Evolutionary conservation across 2,329 filamentous ascomycete species (phyloP).

Genomic region (Calonectria multiphialidica): DNA sequence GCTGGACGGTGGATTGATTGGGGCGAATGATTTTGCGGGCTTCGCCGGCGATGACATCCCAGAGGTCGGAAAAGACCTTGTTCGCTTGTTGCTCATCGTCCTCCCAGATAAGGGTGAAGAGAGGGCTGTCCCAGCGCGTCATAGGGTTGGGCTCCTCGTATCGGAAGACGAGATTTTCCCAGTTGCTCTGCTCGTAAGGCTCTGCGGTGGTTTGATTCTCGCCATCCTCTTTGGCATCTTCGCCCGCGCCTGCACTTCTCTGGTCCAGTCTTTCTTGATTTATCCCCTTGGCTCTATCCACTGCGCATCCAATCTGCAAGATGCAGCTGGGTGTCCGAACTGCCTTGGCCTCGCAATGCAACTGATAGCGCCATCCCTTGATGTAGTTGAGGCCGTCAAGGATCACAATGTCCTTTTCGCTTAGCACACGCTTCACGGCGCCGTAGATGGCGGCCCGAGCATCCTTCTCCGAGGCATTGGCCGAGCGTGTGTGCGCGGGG

Average conservation of each 20-base stretch:
- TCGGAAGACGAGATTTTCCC: constrained; percentile 84
- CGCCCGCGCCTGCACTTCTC: constrained; percentile 19
- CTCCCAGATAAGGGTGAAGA: constrained; percentile 84
- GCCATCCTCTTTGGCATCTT: neutral
- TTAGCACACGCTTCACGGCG: constrained; percentile 82
- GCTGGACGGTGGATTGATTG: constrained; percentile 80
- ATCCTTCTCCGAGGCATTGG: constrained; percentile 84
- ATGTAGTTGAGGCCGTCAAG: constrained; percentile 89
- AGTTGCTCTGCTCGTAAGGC: constrained; percentile 69
- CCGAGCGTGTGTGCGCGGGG: constrained; percentile 73
- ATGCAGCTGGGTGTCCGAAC: constrained; percentile 81
- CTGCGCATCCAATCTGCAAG: constrained; percentile 71
- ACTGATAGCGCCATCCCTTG: constrained; percentile 89
- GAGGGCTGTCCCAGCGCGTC: constrained; percentile 85
- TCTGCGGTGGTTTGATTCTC: constrained; percentile 44
- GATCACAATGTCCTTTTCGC: constrained; percentile 80
- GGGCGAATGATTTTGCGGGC: constrained; percentile 74
- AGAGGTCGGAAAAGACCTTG: constrained; percentile 73
- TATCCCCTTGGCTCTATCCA: constrained; percentile 64
- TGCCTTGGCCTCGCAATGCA: constrained; percentile 88
- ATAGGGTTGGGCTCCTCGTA: constrained; percentile 91
- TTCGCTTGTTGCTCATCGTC: constrained; percentile 73
- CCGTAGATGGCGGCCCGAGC: constrained; percentile 81
- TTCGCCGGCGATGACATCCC: constrained; percentile 79
- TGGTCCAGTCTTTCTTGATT: constrained; percentile 69